Percentiles rank a stretch among this genome's conserved stretches.
These are phyloP conservation scores for Paramecium caudatum DNA, from an alignment of 73 alveolate species.

Conservation along the genomic window DNA sequence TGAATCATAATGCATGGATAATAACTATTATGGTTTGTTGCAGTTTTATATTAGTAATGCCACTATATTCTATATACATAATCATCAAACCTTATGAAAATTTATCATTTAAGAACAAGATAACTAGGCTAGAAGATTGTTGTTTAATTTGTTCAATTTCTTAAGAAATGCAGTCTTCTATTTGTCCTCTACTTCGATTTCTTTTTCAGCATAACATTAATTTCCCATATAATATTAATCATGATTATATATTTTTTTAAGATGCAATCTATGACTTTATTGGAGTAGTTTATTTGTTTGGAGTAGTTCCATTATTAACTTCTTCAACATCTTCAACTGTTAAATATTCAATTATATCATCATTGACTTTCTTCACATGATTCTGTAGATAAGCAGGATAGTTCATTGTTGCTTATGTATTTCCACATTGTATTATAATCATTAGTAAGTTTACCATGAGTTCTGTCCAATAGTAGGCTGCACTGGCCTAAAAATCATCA, in stretches of 20 bases:
- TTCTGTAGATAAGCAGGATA: constrained; percentile 47
- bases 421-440: constrained; percentile 55
- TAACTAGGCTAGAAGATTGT: neutral
- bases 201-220: too few species aligned
- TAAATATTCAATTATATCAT: constrained; percentile 38
- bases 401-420: constrained; percentile 47
- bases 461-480: constrained; percentile 69
- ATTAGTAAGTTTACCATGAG: constrained; percentile 20
- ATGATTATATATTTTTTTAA: constrained; percentile 19
- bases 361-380: constrained; percentile 32
- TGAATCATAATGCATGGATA: neutral
- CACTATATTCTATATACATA: constrained; percentile 40
- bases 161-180: too few species aligned
- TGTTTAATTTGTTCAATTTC: neutral
- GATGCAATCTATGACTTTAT: neutral
- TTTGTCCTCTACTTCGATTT: too few species aligned
- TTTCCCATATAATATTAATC: too few species aligned
- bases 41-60: constrained; percentile 6
- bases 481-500: constrained; percentile 1
- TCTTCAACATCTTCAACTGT: constrained; percentile 68
- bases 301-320: constrained; percentile 8
- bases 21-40: neutral
- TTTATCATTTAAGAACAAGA: neutral
- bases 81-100: constrained; percentile 44
- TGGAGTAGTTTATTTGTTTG: neutral